These are phyloP conservation scores for Forsythia suspensa DNA, from an alignment of 257 asterid genomes.

Conservation along the genomic window DNA sequence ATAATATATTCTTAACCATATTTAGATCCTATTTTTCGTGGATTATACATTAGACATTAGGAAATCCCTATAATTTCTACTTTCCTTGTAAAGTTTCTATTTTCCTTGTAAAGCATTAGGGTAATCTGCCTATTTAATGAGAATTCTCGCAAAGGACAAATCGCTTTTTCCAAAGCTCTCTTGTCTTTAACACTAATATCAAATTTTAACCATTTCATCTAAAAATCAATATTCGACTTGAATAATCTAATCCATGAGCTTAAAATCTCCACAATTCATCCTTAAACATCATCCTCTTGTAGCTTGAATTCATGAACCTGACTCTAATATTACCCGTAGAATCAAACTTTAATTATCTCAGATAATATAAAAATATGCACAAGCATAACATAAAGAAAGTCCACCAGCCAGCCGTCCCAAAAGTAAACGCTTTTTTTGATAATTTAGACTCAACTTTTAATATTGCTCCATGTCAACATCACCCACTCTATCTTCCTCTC, in stretches of 20 bases:
- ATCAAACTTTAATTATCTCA: neutral
- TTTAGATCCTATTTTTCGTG: no score
- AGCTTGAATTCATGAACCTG: neutral
- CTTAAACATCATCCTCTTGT: neutral
- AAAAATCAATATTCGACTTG: neutral
- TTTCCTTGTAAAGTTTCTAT: no score
- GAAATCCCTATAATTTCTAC: no score
- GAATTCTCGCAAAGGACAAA: no score
- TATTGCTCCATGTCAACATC: slow-evolving; percentile 84
- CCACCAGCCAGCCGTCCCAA: slow-evolving; percentile 78
- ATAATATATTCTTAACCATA: no score
- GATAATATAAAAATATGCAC: neutral
- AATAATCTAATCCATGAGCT: neutral
- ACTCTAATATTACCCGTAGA: neutral
- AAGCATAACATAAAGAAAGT: slow-evolving; percentile 42
- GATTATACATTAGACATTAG: no score
- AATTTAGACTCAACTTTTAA: slow-evolving; percentile 59
- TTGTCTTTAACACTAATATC: no score
- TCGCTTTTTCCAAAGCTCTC: no score
- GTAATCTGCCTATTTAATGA: no score
- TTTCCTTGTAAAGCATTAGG: no score
- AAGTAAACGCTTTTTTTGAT: slow-evolving; percentile 83
- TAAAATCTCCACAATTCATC: neutral
- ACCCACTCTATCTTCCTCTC: slow-evolving; percentile 44
- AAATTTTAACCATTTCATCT: neutral